These are phyloP conservation scores for Arxiozyma slooffiae DNA, from an alignment of 1,139 yeast species.

Conservation along the genomic window DNA sequence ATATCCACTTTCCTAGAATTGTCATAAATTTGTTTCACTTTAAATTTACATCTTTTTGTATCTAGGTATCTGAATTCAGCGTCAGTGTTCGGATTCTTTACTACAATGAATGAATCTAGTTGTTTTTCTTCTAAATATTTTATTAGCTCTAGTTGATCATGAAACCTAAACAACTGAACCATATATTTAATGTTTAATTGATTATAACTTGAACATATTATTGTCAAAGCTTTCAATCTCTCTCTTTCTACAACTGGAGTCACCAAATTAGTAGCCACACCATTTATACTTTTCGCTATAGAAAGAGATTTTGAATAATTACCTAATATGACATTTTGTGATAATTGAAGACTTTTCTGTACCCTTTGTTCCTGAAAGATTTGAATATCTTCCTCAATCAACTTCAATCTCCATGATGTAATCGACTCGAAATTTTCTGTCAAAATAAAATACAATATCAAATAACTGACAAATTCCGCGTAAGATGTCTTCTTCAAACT, in stretches of 20 bases:
- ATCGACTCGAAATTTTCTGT: constrained; percentile 51
- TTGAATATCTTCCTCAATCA: constrained; percentile 19
- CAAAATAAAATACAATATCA: constrained; percentile 66
- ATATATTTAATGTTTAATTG: constrained; percentile 43
- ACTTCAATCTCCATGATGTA: constrained; percentile 27
- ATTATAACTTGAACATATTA: constrained; percentile 52
- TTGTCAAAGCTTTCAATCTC: constrained; percentile 49
- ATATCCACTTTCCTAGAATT: constrained; percentile 66
- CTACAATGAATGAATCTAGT: constrained; percentile 34
- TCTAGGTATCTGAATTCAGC: constrained; percentile 31
- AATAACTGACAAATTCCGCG: constrained; percentile 63
- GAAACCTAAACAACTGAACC: constrained; percentile 32
- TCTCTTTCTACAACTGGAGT: constrained; percentile 45
- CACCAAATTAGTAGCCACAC: constrained; percentile 33
- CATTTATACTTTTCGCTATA: constrained; percentile 34
- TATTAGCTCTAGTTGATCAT: constrained; percentile 23
- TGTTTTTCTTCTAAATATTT: constrained; percentile 22
- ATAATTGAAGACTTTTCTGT: constrained; percentile 38
- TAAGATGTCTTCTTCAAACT: constrained; percentile 33
- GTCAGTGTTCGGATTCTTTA: constrained; percentile 21
- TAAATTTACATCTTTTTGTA: constrained; percentile 35
- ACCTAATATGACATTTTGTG: constrained; percentile 33
- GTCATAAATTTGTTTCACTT: constrained; percentile 38
- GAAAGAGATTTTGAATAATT: constrained; percentile 49
- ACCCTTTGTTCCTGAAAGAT: constrained; percentile 28